Percentiles rank a stretch among this genome's conserved stretches.
Conservation (phyloP, 2,329 filamentous ascomycete genomes). For the Cladorrhinum sp. region DNA sequence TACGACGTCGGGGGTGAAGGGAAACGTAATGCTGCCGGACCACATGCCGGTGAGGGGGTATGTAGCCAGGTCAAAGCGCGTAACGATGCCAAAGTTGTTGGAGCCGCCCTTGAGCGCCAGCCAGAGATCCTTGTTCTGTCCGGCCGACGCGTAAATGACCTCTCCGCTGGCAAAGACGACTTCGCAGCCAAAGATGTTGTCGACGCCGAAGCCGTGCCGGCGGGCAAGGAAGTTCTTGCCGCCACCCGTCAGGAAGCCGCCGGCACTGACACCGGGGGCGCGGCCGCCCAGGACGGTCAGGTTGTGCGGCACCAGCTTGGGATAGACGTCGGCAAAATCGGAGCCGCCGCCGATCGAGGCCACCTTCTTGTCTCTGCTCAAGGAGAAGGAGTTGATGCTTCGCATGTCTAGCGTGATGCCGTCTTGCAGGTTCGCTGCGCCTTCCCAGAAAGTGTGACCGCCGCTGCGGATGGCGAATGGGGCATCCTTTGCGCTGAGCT, state of each 20-base stretch:
- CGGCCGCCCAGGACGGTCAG: slow-evolving; percentile 27
- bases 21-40: slow-evolving; percentile 14
- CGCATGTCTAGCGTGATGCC: slow-evolving; percentile 39
- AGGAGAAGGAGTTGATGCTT: slow-evolving; percentile 32
- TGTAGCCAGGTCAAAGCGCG: slow-evolving; percentile 24
- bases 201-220: slow-evolving; percentile 37
- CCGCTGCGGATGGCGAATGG: slow-evolving; percentile 37
- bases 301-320: slow-evolving; percentile 26
- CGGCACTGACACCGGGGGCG: slow-evolving; percentile 28
- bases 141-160: slow-evolving; percentile 37
- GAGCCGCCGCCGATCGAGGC: slow-evolving; percentile 36
- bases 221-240: slow-evolving; percentile 27
- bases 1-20: slow-evolving; percentile 7
- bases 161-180: slow-evolving; percentile 41
- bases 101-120: slow-evolving; percentile 41
- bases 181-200: slow-evolving; percentile 38
- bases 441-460: slow-evolving; percentile 34
- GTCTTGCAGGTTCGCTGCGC: slow-evolving; percentile 34
- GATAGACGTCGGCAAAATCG: slow-evolving; percentile 38
- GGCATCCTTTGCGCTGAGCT: background rate
- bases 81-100: slow-evolving; percentile 41
- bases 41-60: slow-evolving; percentile 18
- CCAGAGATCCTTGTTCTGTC: slow-evolving; percentile 20
- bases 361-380: slow-evolving; percentile 29
- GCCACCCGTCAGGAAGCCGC: slow-evolving; percentile 29